Evolutionary conservation across 805 yeast genomes (phyloP).

Genomic region (Saturnispora gosingensis): DNA sequence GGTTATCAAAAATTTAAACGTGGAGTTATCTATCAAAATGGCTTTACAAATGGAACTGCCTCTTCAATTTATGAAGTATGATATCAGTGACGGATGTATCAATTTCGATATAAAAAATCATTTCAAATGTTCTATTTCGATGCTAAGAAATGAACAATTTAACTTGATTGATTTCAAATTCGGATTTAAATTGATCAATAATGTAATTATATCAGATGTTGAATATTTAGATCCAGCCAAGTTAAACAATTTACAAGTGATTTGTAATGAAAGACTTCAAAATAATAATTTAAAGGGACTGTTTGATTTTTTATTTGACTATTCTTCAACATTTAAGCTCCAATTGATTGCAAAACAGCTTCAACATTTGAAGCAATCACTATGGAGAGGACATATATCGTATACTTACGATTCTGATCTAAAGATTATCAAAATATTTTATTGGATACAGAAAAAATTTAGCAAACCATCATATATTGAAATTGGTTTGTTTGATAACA

Average conservation of each 20-base stretch:
- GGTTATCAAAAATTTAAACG: slow-evolving; percentile 60
- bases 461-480: slow-evolving; percentile 47
- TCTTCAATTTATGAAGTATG: slow-evolving; percentile 48
- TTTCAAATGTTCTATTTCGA: slow-evolving; percentile 71
- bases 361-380: slow-evolving; percentile 36
- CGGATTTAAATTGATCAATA: slow-evolving; percentile 39
- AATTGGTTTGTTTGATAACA: slow-evolving; percentile 43
- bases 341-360: slow-evolving; percentile 52
- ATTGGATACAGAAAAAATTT: slow-evolving; percentile 49
- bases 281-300: slow-evolving; percentile 40
- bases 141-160: slow-evolving; percentile 59
- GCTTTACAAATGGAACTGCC: slow-evolving; percentile 64
- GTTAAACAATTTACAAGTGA: slow-evolving; percentile 39
- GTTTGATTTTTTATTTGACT: slow-evolving; percentile 47
- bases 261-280: slow-evolving; percentile 43
- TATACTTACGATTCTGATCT: slow-evolving; percentile 48
- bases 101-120: slow-evolving; percentile 52
- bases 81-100: slow-evolving; percentile 68
- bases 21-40: slow-evolving; percentile 62
- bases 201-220: slow-evolving; percentile 21
- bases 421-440: slow-evolving; percentile 46
- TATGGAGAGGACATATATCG: slow-evolving; percentile 54
- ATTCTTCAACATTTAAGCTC: slow-evolving; percentile 56
- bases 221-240: slow-evolving; percentile 26
- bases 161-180: slow-evolving; percentile 72